A percentile compares a stretch with the other conserved stretches of the same genome.
These are phyloP conservation scores for Isoetes taiwanensis DNA, from an alignment of 75 land plant genomes.

Conservation along the genomic window DNA sequence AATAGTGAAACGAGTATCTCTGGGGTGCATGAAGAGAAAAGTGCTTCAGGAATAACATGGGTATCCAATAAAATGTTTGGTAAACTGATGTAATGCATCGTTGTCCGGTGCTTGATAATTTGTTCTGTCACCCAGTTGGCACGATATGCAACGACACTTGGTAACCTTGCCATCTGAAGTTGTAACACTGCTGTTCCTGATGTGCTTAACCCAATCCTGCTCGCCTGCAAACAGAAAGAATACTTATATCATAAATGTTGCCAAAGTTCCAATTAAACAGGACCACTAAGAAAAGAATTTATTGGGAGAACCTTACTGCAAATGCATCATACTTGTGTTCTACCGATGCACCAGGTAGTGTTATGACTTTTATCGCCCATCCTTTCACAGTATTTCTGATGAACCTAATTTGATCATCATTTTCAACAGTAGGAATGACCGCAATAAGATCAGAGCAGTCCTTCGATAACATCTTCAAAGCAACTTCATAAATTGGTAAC, in stretches of 20 bases:
- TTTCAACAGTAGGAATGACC: constrained; percentile 63
- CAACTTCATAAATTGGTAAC: constrained; percentile 54
- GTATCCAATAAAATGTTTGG: constrained; percentile 83
- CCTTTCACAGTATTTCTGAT: constrained; percentile 17
- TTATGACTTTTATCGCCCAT: constrained; percentile 34
- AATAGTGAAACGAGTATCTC: constrained; percentile 26
- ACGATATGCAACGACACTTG: constrained; percentile 85
- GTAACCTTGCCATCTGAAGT: constrained; percentile 63
- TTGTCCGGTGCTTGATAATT: constrained; percentile 55
- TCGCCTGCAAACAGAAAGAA: constrained; percentile 45
- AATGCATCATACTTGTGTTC: constrained; percentile 57
- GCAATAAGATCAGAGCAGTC: constrained; percentile 30
- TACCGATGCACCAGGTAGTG: constrained; percentile 46
- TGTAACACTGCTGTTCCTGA: constrained; percentile 87
- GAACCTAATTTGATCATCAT: constrained; percentile 36
- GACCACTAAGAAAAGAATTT: not conserved
- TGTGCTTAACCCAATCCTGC: constrained; percentile 63
- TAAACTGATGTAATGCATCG: constrained; percentile 57
- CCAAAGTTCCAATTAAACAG: not conserved
- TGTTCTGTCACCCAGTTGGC: constrained; percentile 78
- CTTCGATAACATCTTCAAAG: constrained; percentile 37
- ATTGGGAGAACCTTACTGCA: constrained; percentile 35
- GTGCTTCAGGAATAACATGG: constrained; percentile 65
- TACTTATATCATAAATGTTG: not conserved
- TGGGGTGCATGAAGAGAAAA: constrained; percentile 59